These are phyloP conservation scores for Aspergillus sp. DNA, from an alignment of 2,329 filamentous ascomycete genomes.

Conservation along the genomic window DNA sequence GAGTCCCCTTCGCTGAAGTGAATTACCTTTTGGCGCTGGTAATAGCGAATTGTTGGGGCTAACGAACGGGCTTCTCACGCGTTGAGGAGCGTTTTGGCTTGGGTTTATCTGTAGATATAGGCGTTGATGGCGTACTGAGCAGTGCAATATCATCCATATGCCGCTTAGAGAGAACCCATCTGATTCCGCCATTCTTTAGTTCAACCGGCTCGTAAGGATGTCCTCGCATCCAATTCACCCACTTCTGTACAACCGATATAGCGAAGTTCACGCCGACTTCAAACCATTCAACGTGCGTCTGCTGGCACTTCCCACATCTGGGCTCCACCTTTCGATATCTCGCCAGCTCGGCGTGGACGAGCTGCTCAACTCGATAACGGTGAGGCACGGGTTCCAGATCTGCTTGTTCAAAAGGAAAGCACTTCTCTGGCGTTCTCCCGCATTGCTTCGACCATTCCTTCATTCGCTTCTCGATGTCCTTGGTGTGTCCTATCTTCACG, in stretches of 20 bases:
- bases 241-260: background rate
- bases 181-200: background rate
- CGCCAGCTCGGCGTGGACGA: conserved; percentile 4
- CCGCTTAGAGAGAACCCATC: background rate
- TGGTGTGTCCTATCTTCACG: conserved; percentile 7
- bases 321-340: background rate
- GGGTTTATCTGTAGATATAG: too few relatives aligned
- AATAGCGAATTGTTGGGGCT: too few relatives aligned
- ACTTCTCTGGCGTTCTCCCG: background rate
- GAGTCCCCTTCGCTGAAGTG: too few relatives aligned
- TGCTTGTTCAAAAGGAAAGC: background rate
- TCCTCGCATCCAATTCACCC: conserved; percentile 5
- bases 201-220: background rate
- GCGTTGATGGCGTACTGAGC: too few relatives aligned
- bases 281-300: conserved; percentile 4
- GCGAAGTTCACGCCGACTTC: background rate
- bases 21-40: too few relatives aligned
- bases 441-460: background rate
- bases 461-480: background rate
- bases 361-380: background rate
- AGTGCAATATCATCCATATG: too few relatives aligned
- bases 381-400: background rate
- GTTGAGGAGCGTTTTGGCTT: too few relatives aligned
- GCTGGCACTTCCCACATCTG: background rate
- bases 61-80: too few relatives aligned